Evolutionary conservation across 345 rosid genomes (phyloP), one percentile per base, ranked within the genome.

Genomic region (Murraya paniculata): DNA sequence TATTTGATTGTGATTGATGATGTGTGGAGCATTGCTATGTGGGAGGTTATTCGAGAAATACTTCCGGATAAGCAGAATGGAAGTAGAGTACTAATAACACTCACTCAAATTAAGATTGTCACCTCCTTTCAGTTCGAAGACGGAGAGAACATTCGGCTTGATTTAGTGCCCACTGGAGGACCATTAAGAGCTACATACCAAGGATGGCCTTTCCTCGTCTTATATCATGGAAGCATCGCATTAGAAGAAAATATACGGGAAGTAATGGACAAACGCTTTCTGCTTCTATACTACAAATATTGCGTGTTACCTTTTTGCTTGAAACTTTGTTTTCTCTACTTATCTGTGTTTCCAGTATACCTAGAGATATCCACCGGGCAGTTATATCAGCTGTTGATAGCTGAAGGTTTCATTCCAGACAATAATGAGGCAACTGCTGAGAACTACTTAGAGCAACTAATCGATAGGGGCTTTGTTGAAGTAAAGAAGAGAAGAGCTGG

Each of bases 211-310:
- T 50, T 50, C 55, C 55, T 4, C 21, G 16, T 50, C 55, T 50
- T 50, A 5, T 50, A 50, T 5, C 55, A 16, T 16, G 55, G 53
- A 45, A 45, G 5, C 53, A 45, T 45, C 16, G 2, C 53, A 45
- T 45, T 45, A 2, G 53, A 11, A 45, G 1, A 45, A 45, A 45
- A 45, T 45, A 11, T 45, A 45, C 4, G 0, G 14, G 53, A 45
- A 13, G 16, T 0, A 45, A 0, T 13, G 1, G 3, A 10, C 0
- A 2, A 0, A 45, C 16, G 14, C 53, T 0, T 11, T 3, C 16
- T 16, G 50, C 0, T 0, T 45, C 0, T 0, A 45, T 0, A 0
- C 18, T 0, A 10, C 53, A 2, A 0, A 48, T 48, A 4, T 48
- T 48, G 1, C 5, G 2, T 3, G 53, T 2, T 16, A 50, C 21